Evolutionary conservation across 1,284 basidiomycete species (phyloP).

Genomic region (Boletellus dicymbophilus): DNA sequence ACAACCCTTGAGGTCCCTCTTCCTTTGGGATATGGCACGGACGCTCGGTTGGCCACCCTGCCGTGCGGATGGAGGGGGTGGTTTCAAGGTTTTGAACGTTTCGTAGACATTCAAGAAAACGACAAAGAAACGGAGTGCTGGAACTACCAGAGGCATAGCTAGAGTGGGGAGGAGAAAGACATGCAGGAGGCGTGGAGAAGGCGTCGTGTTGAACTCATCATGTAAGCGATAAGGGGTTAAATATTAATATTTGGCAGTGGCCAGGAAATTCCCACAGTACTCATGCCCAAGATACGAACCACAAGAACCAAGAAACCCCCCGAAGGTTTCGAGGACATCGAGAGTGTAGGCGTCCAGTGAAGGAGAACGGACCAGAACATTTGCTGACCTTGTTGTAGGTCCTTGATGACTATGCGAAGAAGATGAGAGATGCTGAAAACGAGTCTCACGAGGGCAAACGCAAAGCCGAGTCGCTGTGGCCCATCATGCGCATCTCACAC

Average conservation of each 20-base stretch:
- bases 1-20: slow-evolving; percentile 81
- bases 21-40: slow-evolving; percentile 69
- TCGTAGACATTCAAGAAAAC: slow-evolving; percentile 79
- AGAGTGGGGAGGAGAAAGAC: slow-evolving; percentile 10
- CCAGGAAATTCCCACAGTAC: slow-evolving; percentile 21
- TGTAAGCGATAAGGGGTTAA: slow-evolving; percentile 15
- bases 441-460: slow-evolving; percentile 98
- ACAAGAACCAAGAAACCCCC: slow-evolving; percentile 94
- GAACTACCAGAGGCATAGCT: slow-evolving; percentile 69
- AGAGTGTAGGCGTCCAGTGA: slow-evolving; percentile 50
- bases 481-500: slow-evolving; percentile 98
- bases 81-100: slow-evolving; percentile 78
- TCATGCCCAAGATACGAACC: slow-evolving; percentile 96
- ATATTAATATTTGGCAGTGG: no score
- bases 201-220: slow-evolving; percentile 22
- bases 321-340: slow-evolving; percentile 97
- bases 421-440: slow-evolving; percentile 97
- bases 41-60: slow-evolving; percentile 62
- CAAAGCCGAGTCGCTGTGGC: slow-evolving; percentile 97
- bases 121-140: slow-evolving; percentile 63
- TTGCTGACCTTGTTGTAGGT: slow-evolving; percentile 57
- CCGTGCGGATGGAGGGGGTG: slow-evolving; percentile 58
- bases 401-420: slow-evolving; percentile 93
- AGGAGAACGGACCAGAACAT: neutral
- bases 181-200: slow-evolving; percentile 5